Evolutionary conservation across 2,329 filamentous ascomycete species (phyloP), one percentile per base, ranked within the genome.

Genomic region (Calonectria montana): DNA sequence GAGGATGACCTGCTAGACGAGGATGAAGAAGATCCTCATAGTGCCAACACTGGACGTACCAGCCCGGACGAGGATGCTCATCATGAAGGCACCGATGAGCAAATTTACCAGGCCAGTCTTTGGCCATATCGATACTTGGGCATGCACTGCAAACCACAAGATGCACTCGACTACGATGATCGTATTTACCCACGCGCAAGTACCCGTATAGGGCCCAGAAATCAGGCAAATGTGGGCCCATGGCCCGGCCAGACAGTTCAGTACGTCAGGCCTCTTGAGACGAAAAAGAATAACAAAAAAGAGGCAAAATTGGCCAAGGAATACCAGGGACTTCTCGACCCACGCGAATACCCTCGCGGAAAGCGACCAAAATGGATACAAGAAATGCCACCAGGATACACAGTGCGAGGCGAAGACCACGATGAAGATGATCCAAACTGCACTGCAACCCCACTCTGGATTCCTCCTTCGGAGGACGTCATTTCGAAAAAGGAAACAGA

Each of bases 101-200:
- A 98, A 81, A 93, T 96, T 70, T 94, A 97, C 70, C 94, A 98
- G 77, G 95, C 96, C 37, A 97, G 95, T 79, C 90, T 98, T 80
- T 99, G 97, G 97, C 96, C 95, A 2, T 98, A 97, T 86, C 91
- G 97, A 72, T 99, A 99, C 82, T 86, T 99, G 8, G 97, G 97
- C 43, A 95, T 98, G 76, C 97, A 99, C 84, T 98, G 96, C 84
- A 94, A 95, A 76, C 94, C 97, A 1, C 96, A 98, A 83, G 97
- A 99, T 85, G 97, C 95, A 0, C 87, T 99, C 35, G 97, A 99
- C 82, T 97, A 98, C 81, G 97, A 99, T 80, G 97, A 99, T 82
- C 93, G 97, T 75, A 98, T 99, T 75, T 98, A 98, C 81, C 97
- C 97, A 10, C 93, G 97, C 75, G 96, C 97, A 18, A 97, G 96